phyloP scores from a whole-genome alignment of 177 flowering plant species.

The Vitis hybrid region DNA sequence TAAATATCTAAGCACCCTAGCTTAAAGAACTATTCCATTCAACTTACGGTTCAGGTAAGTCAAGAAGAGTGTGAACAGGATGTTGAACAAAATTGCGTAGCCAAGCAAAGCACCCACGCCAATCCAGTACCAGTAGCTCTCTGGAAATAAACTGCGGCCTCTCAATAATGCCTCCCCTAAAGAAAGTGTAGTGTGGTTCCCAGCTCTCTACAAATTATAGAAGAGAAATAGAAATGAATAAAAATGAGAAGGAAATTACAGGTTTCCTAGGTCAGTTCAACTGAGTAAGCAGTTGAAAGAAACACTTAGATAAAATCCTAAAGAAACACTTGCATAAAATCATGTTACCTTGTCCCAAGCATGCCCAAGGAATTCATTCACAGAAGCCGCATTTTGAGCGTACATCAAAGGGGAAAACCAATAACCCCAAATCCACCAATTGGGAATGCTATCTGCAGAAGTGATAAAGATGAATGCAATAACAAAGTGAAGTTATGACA shows the following conservation, averaged over 20 bases:
- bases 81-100: constrained; percentile 65
- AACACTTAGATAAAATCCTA: too few species aligned
- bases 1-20: too few species aligned
- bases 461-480: constrained; percentile 3
- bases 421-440: constrained; percentile 97
- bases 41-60: constrained; percentile 82
- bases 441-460: constrained; percentile 65
- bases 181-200: constrained; percentile 27
- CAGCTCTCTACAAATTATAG: constrained; percentile 36
- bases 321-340: background rate
- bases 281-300: background rate
- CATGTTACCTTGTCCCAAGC: constrained; percentile 77
- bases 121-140: constrained; percentile 94
- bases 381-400: constrained; percentile 88
- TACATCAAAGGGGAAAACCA: constrained; percentile 95
- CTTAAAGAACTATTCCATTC: constrained; percentile 2
- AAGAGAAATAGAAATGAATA: constrained; percentile 3
- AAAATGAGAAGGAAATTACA: too few species aligned
- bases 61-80: constrained; percentile 65
- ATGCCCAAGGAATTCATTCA: constrained; percentile 86
- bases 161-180: constrained; percentile 62
- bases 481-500: background rate
- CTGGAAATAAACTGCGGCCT: constrained; percentile 60
- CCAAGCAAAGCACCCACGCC: constrained; percentile 83
- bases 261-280: background rate